phyloP scores from a whole-genome alignment of 2,329 filamentous ascomycete genomes.

The Diaporthe citriasiana region DNA sequence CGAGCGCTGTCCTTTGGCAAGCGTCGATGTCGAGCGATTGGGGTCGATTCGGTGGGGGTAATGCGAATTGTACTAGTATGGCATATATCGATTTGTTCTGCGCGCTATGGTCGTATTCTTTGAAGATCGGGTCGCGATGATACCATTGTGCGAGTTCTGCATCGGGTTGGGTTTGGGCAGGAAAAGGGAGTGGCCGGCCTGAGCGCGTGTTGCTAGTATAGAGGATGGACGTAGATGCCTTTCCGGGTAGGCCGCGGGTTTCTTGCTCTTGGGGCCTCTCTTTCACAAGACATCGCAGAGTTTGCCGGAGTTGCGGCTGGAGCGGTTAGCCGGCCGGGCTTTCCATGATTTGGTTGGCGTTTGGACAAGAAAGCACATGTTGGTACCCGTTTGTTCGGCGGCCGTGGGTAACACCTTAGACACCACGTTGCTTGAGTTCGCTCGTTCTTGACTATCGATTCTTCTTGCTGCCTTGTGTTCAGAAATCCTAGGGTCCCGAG shows the following conservation, averaged over 20 bases:
- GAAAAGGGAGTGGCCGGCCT: conserved; percentile 20
- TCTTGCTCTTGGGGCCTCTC: conserved; percentile 9
- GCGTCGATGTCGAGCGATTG: not conserved
- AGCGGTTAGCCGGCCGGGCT: conserved; percentile 29
- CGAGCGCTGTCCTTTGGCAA: conserved; percentile 3
- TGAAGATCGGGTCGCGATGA: conserved; percentile 44
- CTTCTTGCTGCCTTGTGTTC: conserved; percentile 17
- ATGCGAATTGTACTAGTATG: conserved; percentile 39
- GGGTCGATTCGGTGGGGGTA: not conserved
- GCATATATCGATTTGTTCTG: conserved; percentile 29
- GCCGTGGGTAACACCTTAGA: conserved; percentile 36
- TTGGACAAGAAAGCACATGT: conserved; percentile 20
- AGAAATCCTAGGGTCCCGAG: not conserved
- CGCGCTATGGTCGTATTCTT: conserved; percentile 32
- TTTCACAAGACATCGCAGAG: conserved; percentile 20
- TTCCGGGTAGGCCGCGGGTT: conserved; percentile 28
- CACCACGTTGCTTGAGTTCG: conserved; percentile 32
- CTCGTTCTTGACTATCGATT: conserved; percentile 16
- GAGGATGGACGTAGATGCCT: conserved; percentile 31
- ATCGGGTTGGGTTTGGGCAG: conserved; percentile 31
- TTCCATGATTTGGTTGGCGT: conserved; percentile 16
- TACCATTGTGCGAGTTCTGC: conserved; percentile 45
- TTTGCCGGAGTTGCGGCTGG: conserved; percentile 26
- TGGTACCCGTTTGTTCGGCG: conserved; percentile 34
- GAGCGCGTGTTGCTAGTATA: conserved; percentile 37